Base-by-base conservation (phyloP, 83 land plant species). In the Thuja plicata region DNA sequence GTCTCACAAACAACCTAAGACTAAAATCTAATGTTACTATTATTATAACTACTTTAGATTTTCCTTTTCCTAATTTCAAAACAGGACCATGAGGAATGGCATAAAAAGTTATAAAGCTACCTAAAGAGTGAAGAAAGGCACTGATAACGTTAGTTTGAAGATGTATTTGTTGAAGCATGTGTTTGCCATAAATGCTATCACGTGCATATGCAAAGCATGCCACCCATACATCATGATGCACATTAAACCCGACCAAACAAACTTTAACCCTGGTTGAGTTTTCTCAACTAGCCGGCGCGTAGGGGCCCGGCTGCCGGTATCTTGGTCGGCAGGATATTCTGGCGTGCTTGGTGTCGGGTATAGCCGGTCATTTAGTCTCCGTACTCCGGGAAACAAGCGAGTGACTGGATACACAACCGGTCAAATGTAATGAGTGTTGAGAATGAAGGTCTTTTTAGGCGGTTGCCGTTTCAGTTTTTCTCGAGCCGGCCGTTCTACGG, bases 261-360 rank as follows among this genome's bases (percentile, higher is more conserved):
- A 43, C 50, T 11, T 41, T 15, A 41, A 17, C 83, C 83, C 21
- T 8, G 37, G 17, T 32, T 32, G 38, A 37, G 37, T 34, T 13
- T 32, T 37, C 79, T 76, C 16, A 76, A 76, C 40, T 16, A 76
- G 83, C 83, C 83, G 83, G 83, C 46, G 45, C 16, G 3, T 46
- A 66, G 83, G 83, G 83, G 37, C 27, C 83, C 40, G 38, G 38
- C 46, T 79, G 83, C 83, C 83, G 83, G 83, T 40, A 40, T 79
- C 83, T 79, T n/a, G 7, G 83, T n/a, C 46, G 83, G 83, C 83
- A 79, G 83, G 83, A 79, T 79, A 79, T 79, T 79, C 46, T 79
- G 27, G 83, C 83, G 83, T 79, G 83, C 83, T 32, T 8, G 46
- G 41, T 37, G 43, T 13, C 21, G 43, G 81, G 19, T 11, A 3